Base-by-base conservation (phyloP, 139 green algal genomes). In the Coelastrella sp. region DNA sequence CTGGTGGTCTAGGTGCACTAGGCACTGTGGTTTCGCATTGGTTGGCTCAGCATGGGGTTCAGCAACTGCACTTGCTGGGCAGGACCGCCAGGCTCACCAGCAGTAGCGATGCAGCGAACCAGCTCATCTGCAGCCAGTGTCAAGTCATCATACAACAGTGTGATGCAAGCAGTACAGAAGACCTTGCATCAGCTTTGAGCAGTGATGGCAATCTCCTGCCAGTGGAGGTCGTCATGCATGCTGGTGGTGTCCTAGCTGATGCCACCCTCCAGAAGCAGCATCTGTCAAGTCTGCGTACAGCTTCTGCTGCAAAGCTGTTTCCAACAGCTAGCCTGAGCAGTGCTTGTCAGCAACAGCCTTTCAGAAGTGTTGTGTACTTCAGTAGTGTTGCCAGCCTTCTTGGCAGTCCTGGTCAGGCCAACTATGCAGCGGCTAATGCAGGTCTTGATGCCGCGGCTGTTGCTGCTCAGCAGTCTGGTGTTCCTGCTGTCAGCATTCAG, bases 401-500 rank as follows among this genome's bases (percentile, higher is more conserved):
- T 6, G 94, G 94, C 25, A 90, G 90, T 2, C 81, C 92, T 34
- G 95, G 95, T 25, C 95, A 98, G 78, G 89, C 93, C 71, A 94
- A 91, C 86, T 98, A 98, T 86, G 83, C 81, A 71, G 85, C 89
- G 13, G 95, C 95, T 71, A 98, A 98, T 80, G 90, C 87, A 21
- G 86, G 72, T 0, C 80, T 98, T 76, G 94, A 97, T 51, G 86
- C 72, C 5, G 62, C 84, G 41, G 66, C 84, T 9, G 35, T 21
- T 23, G 45, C 50, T n/a, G 45, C 43, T n/a, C 40, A 83, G 19
- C 80, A 50, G 11, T 38, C 23, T 2, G 94, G 94, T 35, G 51
- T 90, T 2, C 74, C 80, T 40, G 90, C 86, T 13, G 89, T 90
- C 50, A 89, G 82, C 38, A 83, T 97, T 43, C 94, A 97, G 88